Conservation (phyloP, 1,284 basidiomycete species). For the Microstroma glucosiphilum region DNA sequence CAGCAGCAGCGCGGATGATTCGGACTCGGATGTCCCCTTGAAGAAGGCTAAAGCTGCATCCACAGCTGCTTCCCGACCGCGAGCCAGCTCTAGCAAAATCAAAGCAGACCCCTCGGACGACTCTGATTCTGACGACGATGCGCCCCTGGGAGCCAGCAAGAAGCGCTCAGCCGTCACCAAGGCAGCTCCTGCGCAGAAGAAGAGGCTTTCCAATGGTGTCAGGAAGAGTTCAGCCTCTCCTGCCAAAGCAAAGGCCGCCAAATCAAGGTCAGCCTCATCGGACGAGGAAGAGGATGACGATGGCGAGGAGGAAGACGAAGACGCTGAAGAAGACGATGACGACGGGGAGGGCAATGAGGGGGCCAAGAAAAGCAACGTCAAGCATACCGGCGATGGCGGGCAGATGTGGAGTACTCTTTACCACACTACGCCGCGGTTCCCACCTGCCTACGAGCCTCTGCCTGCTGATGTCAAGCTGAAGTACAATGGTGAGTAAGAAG, state of each 20-base stretch:
- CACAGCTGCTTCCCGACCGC: constrained; percentile 18
- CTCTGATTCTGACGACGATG: constrained; percentile 29
- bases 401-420: constrained; percentile 83
- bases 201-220: no score
- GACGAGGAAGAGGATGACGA: constrained; percentile 26
- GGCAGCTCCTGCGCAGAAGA: no score
- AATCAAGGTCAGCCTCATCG: constrained; percentile 10
- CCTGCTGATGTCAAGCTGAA: constrained; percentile 85
- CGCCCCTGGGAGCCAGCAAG: constrained; percentile 19
- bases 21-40: constrained; percentile 20
- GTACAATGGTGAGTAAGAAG: constrained; percentile 68
- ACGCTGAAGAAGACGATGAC: constrained; percentile 29
- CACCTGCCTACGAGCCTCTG: constrained; percentile 82
- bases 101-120: constrained; percentile 11
- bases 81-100: constrained; percentile 10
- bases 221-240: background rate
- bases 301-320: constrained; percentile 24
- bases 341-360: constrained; percentile 54
- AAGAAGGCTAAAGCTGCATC: constrained; percentile 18
- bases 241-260: background rate
- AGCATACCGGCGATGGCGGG: constrained; percentile 59
- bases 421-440: constrained; percentile 92
- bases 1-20: constrained; percentile 8
- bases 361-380: constrained; percentile 45
- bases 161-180: background rate